These are phyloP conservation scores for Leptodontidium sp. DNA, from an alignment of 2,329 filamentous ascomycete species.

Conservation along the genomic window DNA sequence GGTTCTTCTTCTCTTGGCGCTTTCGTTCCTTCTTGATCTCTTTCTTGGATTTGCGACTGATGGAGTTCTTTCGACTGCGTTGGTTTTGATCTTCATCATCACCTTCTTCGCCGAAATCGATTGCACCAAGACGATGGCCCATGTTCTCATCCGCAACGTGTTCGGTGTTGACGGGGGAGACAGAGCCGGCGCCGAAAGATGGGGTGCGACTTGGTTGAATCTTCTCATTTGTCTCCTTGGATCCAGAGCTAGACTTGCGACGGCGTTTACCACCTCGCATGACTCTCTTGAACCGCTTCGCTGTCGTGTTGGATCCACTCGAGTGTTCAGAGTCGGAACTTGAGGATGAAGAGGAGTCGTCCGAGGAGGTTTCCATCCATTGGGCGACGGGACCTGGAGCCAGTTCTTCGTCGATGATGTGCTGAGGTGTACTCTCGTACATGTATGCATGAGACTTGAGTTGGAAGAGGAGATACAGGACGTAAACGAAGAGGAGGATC, in stretches of 20 bases:
- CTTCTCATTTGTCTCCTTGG: constrained; percentile 63
- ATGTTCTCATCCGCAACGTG: constrained; percentile 37
- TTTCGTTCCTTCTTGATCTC: constrained; percentile 49
- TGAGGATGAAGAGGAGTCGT: constrained; percentile 69
- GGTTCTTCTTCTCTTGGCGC: constrained; percentile 37
- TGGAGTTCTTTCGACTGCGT: constrained; percentile 42
- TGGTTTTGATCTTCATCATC: constrained; percentile 53
- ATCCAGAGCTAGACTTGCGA: constrained; percentile 80
- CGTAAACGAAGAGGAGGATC: constrained; percentile 80
- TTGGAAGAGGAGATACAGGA: constrained; percentile 81
- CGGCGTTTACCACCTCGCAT: constrained; percentile 69
- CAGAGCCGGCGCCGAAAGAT: constrained; percentile 48
- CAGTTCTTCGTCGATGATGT: constrained; percentile 90
- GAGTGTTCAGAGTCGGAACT: constrained; percentile 74
- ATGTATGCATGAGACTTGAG: constrained; percentile 76
- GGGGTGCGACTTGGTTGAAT: constrained; percentile 52
- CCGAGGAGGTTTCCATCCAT: constrained; percentile 72
- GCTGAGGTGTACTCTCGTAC: constrained; percentile 89
- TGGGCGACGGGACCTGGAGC: constrained; percentile 85
- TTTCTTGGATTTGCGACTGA: constrained; percentile 44
- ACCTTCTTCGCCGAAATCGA: constrained; percentile 62
- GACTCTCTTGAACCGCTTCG: constrained; percentile 78
- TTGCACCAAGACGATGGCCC: constrained; percentile 45
- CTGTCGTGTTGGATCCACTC: constrained; percentile 74
- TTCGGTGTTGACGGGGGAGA: constrained; percentile 38